Percentiles rank a stretch among this genome's conserved stretches.
phyloP scores from a whole-genome alignment of 306 rosid species.

The Rosa lucieae region DNA sequence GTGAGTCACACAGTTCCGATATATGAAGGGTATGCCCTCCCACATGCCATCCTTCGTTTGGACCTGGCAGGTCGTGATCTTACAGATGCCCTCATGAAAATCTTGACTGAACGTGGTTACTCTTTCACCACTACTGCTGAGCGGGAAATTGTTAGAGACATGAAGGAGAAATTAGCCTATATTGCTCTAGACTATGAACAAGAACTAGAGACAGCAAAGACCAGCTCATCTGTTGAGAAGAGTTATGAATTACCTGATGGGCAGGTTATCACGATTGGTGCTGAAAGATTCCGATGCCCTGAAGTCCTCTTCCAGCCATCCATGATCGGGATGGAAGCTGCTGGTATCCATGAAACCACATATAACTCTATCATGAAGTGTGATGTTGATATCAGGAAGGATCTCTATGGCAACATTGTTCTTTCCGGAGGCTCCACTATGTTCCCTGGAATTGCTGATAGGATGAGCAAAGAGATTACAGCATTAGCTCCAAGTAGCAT shows the following conservation, averaged over 20 bases:
- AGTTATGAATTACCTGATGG: slow-evolving; percentile 97
- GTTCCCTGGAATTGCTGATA: slow-evolving; percentile 98
- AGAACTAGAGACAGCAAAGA: slow-evolving; percentile 83
- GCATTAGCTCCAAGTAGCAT: slow-evolving; percentile 97
- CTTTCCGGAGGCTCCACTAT: slow-evolving; percentile 93
- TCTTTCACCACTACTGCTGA: slow-evolving; percentile 94
- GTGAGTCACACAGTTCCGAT: slow-evolving; percentile 99
- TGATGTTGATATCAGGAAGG: slow-evolving; percentile 95
- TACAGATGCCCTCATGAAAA: slow-evolving; percentile 91
- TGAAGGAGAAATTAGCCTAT: slow-evolving; percentile 88
- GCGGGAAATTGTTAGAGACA: slow-evolving; percentile 95
- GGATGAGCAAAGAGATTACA: slow-evolving; percentile 97
- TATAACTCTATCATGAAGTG: slow-evolving; percentile 99
- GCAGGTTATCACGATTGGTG: slow-evolving; percentile 91
- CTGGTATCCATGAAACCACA: slow-evolving; percentile 94
- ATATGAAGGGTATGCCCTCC: slow-evolving; percentile 95
- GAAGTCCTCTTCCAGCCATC: slow-evolving; percentile 99
- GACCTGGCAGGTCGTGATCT: slow-evolving; percentile 99
- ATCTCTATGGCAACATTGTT: slow-evolving; percentile 90
- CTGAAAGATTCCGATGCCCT: slow-evolving; percentile 92
- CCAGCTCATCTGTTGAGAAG: slow-evolving; percentile 91
- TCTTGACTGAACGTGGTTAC: slow-evolving; percentile 98
- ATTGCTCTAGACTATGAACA: slow-evolving; percentile 94
- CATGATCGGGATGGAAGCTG: slow-evolving; percentile 95
- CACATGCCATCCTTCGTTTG: slow-evolving; percentile 97